Conservation (phyloP, 176 grass and related monocot species). For the Microstegium vimineum region DNA sequence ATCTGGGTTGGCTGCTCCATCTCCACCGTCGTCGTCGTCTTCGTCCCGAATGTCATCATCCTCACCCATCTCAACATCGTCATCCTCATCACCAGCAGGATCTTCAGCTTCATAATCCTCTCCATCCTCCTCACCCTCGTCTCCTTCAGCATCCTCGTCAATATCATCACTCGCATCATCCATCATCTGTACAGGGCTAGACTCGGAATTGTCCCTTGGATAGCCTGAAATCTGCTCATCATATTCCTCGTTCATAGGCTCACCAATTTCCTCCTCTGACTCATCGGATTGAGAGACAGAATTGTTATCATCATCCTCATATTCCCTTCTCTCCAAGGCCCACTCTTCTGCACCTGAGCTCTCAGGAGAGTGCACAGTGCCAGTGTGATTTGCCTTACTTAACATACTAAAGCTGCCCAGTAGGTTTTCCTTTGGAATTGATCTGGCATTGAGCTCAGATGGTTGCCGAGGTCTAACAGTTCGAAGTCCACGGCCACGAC, state of each 20-base stretch:
- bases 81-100: conserved; percentile 26
- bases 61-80: conserved; percentile 40
- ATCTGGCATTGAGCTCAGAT: conserved; percentile 40
- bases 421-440: conserved; percentile 59
- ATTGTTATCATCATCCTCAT: conserved; percentile 52
- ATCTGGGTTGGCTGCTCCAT: not conserved
- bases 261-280: conserved; percentile 45
- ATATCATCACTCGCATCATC: conserved; percentile 39
- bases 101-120: conserved; percentile 46
- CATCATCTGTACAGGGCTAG: conserved; percentile 35
- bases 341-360: conserved; percentile 81
- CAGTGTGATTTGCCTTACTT: conserved; percentile 43
- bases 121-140: conserved; percentile 43
- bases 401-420: conserved; percentile 80
- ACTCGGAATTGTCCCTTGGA: conserved; percentile 34
- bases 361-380: conserved; percentile 39
- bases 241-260: conserved; percentile 60
- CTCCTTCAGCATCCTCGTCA: conserved; percentile 44
- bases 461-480: conserved; percentile 70
- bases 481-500: conserved; percentile 62
- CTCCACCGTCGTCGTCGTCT: not conserved
- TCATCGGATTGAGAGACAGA: conserved; percentile 39
- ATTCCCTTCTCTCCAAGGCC: conserved; percentile 58
- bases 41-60: conserved; percentile 27
- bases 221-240: conserved; percentile 47